These are phyloP conservation scores for Ophiostoma populinum DNA, from an alignment of 2,329 filamentous ascomycete species.

Conservation along the genomic window DNA sequence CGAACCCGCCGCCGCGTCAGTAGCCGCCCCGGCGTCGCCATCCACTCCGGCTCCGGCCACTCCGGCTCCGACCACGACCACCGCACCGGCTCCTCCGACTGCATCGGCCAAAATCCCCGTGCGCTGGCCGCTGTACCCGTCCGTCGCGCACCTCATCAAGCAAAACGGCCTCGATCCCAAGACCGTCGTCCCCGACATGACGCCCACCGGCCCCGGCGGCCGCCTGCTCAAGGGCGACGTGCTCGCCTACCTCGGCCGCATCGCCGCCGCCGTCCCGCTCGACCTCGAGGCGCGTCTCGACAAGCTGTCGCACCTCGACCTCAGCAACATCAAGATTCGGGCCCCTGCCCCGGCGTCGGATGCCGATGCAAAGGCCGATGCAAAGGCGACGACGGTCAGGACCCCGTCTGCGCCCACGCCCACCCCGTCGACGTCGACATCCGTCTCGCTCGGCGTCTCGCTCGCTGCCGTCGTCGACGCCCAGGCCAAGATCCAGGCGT, in stretches of 20 bases:
- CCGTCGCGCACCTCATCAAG: slow-evolving; percentile 67
- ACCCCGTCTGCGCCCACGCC: slow-evolving; percentile 9
- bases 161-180: slow-evolving; percentile 54
- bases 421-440: slow-evolving; percentile 20
- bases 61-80: not conserved
- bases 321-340: slow-evolving; percentile 82
- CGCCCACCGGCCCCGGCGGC: slow-evolving; percentile 71
- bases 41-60: not conserved
- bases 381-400: too few relatives aligned
- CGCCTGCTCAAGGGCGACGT: slow-evolving; percentile 91
- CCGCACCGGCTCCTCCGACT: slow-evolving; percentile 13
- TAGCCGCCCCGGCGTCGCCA: slow-evolving; percentile 8
- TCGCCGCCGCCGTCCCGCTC: slow-evolving; percentile 54
- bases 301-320: slow-evolving; percentile 68
- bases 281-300: slow-evolving; percentile 53
- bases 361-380: slow-evolving; percentile 19
- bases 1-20: slow-evolving; percentile 21
- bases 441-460: slow-evolving; percentile 60
- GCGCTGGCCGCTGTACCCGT: slow-evolving; percentile 65
- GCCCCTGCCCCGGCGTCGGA: slow-evolving; percentile 16
- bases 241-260: slow-evolving; percentile 69
- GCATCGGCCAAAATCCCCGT: slow-evolving; percentile 27
- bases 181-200: slow-evolving; percentile 64
- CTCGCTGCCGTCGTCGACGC: slow-evolving; percentile 62
- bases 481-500: slow-evolving; percentile 63